Conservation (phyloP, 495 filamentous ascomycete genomes). For the Alectoria sarmentosa region DNA sequence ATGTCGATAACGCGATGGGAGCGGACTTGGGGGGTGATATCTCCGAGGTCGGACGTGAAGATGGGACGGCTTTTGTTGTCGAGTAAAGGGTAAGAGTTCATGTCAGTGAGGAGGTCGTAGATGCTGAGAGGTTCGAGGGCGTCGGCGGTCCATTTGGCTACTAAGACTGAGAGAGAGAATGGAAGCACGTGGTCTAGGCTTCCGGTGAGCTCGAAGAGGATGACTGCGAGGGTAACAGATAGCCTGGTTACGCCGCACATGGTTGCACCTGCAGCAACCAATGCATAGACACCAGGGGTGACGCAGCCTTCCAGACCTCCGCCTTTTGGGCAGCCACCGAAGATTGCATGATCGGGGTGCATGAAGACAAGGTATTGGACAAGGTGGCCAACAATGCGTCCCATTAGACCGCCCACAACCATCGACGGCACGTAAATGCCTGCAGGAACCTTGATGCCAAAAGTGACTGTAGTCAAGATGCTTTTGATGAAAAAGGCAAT, state of each 20-base stretch:
- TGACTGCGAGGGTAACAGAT: slow-evolving; percentile 90
- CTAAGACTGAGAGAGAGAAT: slow-evolving; percentile 85
- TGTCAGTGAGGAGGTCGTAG: slow-evolving; percentile 90
- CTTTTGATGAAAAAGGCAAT: slow-evolving; percentile 86
- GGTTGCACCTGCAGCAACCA: slow-evolving; percentile 90
- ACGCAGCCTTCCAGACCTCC: slow-evolving; percentile 76
- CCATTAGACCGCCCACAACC: slow-evolving; percentile 93
- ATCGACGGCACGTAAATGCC: slow-evolving; percentile 98
- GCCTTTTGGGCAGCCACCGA: slow-evolving; percentile 61
- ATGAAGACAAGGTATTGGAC: slow-evolving; percentile 76
- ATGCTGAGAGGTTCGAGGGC: slow-evolving; percentile 92
- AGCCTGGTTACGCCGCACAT: slow-evolving; percentile 97
- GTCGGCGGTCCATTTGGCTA: slow-evolving; percentile 97
- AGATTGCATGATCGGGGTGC: slow-evolving; percentile 64
- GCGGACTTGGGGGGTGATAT: slow-evolving; percentile 72
- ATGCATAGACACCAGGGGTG: slow-evolving; percentile 89
- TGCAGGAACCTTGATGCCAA: slow-evolving; percentile 91
- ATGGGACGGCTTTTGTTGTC: slow-evolving; percentile 89
- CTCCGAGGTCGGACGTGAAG: slow-evolving; percentile 76
- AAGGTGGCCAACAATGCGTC: slow-evolving; percentile 77
- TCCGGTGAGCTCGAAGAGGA: slow-evolving; percentile 92
- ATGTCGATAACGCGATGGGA: slow-evolving; percentile 82
- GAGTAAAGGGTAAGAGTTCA: slow-evolving; percentile 95
- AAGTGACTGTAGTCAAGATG: slow-evolving; percentile 77
- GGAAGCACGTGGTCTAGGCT: slow-evolving; percentile 92